Conservation (phyloP, 345 rosid species). For the Cardamine occulta region DNA sequence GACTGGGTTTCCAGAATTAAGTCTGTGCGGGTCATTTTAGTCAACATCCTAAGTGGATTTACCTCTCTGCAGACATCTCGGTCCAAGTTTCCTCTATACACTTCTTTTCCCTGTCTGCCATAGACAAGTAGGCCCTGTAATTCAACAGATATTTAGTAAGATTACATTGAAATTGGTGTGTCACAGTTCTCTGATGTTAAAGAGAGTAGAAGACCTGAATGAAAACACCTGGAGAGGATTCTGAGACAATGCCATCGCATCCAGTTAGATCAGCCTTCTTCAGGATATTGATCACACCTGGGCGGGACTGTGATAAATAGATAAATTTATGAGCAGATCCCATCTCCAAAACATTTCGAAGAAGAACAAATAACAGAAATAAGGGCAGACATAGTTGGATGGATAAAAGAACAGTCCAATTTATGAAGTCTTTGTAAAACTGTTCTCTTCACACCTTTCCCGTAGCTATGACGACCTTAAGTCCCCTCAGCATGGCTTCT, state of each 20-base stretch:
- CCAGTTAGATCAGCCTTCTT: slow-evolving; percentile 76
- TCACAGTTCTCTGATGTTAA: not conserved
- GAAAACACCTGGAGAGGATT: slow-evolving; percentile 84
- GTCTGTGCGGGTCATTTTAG: not conserved
- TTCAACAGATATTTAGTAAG: slow-evolving; percentile 35
- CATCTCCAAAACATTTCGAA: slow-evolving; percentile 22
- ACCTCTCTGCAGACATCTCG: slow-evolving; percentile 87
- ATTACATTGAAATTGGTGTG: slow-evolving; percentile 14
- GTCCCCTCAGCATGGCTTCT: slow-evolving; percentile 84
- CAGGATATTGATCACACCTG: slow-evolving; percentile 64
- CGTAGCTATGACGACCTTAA: slow-evolving; percentile 92
- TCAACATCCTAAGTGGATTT: slow-evolving; percentile 27
- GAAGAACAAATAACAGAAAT: not conserved
- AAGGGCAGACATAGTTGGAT: not conserved
- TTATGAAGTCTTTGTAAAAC: slow-evolving; percentile 2
- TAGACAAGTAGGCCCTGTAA: slow-evolving; percentile 93
- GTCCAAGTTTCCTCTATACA: slow-evolving; percentile 79
- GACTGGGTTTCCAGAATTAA: not conserved
- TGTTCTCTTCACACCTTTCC: slow-evolving; percentile 68
- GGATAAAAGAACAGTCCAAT: not conserved
- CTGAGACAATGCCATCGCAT: slow-evolving; percentile 72
- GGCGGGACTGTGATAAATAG: slow-evolving; percentile 66
- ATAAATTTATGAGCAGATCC: slow-evolving; percentile 19
- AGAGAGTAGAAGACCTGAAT: slow-evolving; percentile 66
- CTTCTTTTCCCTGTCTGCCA: slow-evolving; percentile 86